phyloP scores from a whole-genome alignment of 2,329 filamentous ascomycete genomes.

The Phaeosphaeria sp. region DNA sequence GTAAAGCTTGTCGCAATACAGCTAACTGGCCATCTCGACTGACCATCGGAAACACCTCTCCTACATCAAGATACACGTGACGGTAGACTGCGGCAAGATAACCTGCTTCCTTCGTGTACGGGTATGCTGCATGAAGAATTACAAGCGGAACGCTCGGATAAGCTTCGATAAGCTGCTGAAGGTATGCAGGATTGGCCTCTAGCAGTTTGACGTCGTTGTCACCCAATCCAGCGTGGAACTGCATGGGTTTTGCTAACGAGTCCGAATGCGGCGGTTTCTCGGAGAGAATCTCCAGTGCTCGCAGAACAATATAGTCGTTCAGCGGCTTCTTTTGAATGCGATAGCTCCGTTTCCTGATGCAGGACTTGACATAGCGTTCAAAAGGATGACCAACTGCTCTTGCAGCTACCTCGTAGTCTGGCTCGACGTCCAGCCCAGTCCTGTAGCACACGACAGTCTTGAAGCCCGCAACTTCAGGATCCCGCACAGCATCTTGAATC shows the following conservation, averaged over 20 bases:
- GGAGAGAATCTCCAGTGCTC: constrained; percentile 65
- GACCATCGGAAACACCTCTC: constrained; percentile 80
- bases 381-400: constrained; percentile 46
- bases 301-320: constrained; percentile 73
- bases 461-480: constrained; percentile 76
- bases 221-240: constrained; percentile 83
- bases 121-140: constrained; percentile 80
- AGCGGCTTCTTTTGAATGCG: constrained; percentile 68
- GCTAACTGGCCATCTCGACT: constrained; percentile 77
- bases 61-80: constrained; percentile 83
- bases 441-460: constrained; percentile 86
- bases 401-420: constrained; percentile 50
- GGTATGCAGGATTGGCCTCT: constrained; percentile 74
- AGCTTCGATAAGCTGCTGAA: constrained; percentile 74
- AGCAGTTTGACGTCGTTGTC: constrained; percentile 78
- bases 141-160: constrained; percentile 77
- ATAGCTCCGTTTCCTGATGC: constrained; percentile 49
- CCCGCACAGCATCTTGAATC: constrained; percentile 65
- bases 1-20: constrained; percentile 74
- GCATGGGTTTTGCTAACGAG: constrained; percentile 70
- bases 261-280: constrained; percentile 43
- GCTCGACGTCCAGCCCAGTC: constrained; percentile 67
- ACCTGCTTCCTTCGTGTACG: constrained; percentile 77
- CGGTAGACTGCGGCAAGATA: constrained; percentile 79
- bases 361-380: constrained; percentile 49